Percentiles rank a stretch among this genome's conserved stretches.
These are phyloP conservation scores for Phylloporus sp. DNA, from an alignment of 768 basidiomycete genomes.

Conservation along the genomic window DNA sequence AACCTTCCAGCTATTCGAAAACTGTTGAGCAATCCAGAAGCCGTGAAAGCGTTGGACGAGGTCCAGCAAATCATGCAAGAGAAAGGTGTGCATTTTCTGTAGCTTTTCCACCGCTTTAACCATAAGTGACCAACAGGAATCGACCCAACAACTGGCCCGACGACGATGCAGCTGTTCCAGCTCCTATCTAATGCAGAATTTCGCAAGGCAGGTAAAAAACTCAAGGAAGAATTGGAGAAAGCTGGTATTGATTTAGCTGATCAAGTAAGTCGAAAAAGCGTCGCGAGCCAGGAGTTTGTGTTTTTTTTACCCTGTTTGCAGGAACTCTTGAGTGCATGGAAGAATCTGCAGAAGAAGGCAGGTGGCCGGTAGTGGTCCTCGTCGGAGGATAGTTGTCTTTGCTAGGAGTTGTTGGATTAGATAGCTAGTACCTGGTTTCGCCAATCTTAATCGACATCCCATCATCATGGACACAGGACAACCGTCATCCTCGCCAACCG, in stretches of 20 bases:
- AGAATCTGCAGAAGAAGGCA: slow-evolving; percentile 31
- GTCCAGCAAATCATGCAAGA: slow-evolving; percentile 44
- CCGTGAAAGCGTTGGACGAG: slow-evolving; percentile 42
- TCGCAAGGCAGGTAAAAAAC: slow-evolving; percentile 39
- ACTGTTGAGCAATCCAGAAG: slow-evolving; percentile 45
- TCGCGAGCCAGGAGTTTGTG: background rate
- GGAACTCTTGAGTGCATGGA: slow-evolving; percentile 43
- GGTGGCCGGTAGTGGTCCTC: slow-evolving; percentile 13
- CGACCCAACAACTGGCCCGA: slow-evolving; percentile 43
- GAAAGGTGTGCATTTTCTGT: slow-evolving; percentile 35
- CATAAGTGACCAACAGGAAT: slow-evolving; percentile 36
- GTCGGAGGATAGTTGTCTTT: background rate
- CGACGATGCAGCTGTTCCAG: slow-evolving; percentile 49
- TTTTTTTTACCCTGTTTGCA: slow-evolving; percentile 17
- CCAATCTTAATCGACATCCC: slow-evolving; percentile 9
- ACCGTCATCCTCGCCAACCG: slow-evolving; percentile 11
- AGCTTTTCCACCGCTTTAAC: background rate
- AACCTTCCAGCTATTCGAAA: slow-evolving; percentile 44
- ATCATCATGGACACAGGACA: slow-evolving; percentile 11
- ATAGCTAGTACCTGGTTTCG: no score
- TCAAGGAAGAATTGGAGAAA: slow-evolving; percentile 48
- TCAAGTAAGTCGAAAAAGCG: slow-evolving; percentile 36
- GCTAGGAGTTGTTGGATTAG: no score
- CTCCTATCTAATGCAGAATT: slow-evolving; percentile 52
- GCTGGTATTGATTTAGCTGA: slow-evolving; percentile 57